Evolutionary conservation across 768 basidiomycete genomes (phyloP).

Genomic region (Trametes maxima): DNA sequence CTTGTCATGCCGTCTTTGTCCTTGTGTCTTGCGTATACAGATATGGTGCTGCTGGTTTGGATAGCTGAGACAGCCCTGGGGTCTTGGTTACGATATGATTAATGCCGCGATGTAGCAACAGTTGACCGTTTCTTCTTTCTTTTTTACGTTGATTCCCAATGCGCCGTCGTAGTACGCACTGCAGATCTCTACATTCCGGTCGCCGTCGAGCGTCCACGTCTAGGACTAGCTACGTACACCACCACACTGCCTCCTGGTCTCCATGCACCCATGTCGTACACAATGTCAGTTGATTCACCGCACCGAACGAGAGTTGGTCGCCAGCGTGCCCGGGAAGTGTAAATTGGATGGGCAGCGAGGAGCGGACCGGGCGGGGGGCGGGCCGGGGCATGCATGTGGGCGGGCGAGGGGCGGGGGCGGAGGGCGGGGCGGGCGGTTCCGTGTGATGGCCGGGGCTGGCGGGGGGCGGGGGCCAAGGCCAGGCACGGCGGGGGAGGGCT

Average conservation of each 20-base stretch:
- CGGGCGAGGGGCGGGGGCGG: neutral
- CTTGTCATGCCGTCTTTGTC: conserved; percentile 10
- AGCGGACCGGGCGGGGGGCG: neutral
- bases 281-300: too few species aligned
- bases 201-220: too few species aligned
- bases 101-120: conserved; percentile 17
- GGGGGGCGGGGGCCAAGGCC: neutral
- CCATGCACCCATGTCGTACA: too few species aligned
- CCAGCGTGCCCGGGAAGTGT: too few species aligned
- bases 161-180: too few species aligned
- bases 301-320: too few species aligned
- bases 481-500: neutral
- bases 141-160: too few species aligned
- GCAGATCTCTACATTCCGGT: too few species aligned
- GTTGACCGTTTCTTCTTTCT: neutral
- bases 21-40: conserved; percentile 14
- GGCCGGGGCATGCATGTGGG: neutral
- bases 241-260: too few species aligned
- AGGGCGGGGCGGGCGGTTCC: neutral
- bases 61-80: neutral
- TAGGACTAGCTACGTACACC: too few species aligned
- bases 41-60: conserved; percentile 13
- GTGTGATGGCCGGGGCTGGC: neutral
- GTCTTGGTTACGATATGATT: conserved; percentile 14
- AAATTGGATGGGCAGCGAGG: neutral